Evolutionary conservation across 208 protist genomes (phyloP).

Genomic region (Acanthamoeba triangularis): DNA sequence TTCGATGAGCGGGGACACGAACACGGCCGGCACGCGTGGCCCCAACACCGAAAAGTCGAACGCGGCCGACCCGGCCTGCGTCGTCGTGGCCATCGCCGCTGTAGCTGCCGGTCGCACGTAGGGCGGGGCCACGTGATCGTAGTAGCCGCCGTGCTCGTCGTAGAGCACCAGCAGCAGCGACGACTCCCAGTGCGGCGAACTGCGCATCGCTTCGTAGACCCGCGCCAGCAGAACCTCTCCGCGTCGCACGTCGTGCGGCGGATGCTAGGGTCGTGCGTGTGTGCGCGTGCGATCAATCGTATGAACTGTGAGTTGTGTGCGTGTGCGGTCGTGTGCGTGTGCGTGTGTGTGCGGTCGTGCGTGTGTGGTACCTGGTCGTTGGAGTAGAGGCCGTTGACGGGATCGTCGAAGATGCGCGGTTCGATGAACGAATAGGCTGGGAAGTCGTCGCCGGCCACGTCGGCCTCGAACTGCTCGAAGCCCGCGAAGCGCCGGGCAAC

Average conservation of each 20-base stretch:
- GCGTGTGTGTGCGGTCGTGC: too few relatives aligned
- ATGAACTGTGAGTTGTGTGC: too few relatives aligned
- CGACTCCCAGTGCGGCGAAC: slow-evolving; percentile 3
- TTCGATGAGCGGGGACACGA: not conserved
- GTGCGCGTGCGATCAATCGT: too few relatives aligned
- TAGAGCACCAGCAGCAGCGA: slow-evolving; percentile 36
- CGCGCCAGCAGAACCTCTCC: slow-evolving; percentile 39
- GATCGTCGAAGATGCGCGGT: slow-evolving; percentile 49
- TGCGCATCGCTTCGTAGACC: slow-evolving; percentile 44
- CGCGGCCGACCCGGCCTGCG: not conserved
- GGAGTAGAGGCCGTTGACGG: slow-evolving; percentile 42
- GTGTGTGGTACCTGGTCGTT: slow-evolving; percentile 46
- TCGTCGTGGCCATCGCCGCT: not conserved
- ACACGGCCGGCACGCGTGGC: slow-evolving; percentile 55
- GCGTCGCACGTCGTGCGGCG: slow-evolving; percentile 31
- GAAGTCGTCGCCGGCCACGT: slow-evolving; percentile 22
- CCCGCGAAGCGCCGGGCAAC: not conserved
- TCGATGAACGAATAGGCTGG: slow-evolving; percentile 47
- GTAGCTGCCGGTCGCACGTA: not conserved
- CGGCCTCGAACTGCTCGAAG: slow-evolving; percentile 55
- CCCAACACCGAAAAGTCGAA: slow-evolving; percentile 56
- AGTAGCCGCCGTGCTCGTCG: slow-evolving; percentile 60
- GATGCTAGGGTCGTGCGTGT: not conserved
- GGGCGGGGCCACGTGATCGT: not conserved
- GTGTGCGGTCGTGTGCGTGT: too few relatives aligned